Conservation (phyloP, 1,284 basidiomycete species). For the Psilocybe mexicana region DNA sequence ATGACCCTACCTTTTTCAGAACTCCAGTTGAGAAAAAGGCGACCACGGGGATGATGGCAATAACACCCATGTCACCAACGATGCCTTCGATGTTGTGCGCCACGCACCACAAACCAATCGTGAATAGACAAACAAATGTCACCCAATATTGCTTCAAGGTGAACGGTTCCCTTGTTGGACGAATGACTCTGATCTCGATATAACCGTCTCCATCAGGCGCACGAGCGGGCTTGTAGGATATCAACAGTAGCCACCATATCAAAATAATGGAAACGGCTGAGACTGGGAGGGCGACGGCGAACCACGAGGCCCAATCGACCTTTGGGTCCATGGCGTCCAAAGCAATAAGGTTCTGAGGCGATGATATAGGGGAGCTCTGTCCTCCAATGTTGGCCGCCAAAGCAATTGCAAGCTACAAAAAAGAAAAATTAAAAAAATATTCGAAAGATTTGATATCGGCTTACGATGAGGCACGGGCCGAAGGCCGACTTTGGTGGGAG, state of each 20-base stretch:
- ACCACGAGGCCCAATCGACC: constrained; percentile 93
- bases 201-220: constrained; percentile 77
- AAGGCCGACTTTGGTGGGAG: constrained; percentile 88
- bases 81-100: constrained; percentile 79
- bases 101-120: constrained; percentile 91
- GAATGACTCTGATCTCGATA: constrained; percentile 81
- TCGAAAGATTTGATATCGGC: constrained; percentile 27
- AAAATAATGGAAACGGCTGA: constrained; percentile 82
- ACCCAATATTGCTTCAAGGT: constrained; percentile 92
- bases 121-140: constrained; percentile 78
- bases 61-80: constrained; percentile 97
- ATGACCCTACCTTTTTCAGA: constrained; percentile 78
- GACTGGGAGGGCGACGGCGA: constrained; percentile 91
- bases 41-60: constrained; percentile 92
- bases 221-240: constrained; percentile 75
- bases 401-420: constrained; percentile 84
- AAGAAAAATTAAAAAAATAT: not conserved
- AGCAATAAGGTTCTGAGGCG: constrained; percentile 97
- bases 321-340: constrained; percentile 85
- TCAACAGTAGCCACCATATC: constrained; percentile 90
- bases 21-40: constrained; percentile 96
- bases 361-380: constrained; percentile 92
- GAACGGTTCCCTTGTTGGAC: constrained; percentile 80
- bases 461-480: constrained; percentile 88
- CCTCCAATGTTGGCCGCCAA: constrained; percentile 98